Evolutionary conservation across 495 filamentous ascomycete genomes (phyloP).

Genomic region (Rostrohypoxylon terebratum): DNA sequence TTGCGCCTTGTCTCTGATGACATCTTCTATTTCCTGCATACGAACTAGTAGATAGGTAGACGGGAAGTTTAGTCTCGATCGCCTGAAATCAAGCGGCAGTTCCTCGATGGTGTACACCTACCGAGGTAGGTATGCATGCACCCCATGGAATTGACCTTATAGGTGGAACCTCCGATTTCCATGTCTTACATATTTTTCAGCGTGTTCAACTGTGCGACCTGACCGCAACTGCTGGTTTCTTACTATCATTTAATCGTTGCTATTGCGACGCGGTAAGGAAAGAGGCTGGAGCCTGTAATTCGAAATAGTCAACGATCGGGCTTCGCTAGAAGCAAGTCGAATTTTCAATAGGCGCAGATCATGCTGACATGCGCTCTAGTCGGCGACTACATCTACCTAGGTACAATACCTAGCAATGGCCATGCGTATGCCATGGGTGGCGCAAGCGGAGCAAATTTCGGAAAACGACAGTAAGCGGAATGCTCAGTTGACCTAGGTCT

Average conservation of each 20-base stretch:
- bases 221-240: not conserved
- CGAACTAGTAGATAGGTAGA: not conserved
- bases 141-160: slow-evolving; percentile 5
- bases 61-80: not conserved
- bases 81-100: not conserved
- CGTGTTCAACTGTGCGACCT: not conserved
- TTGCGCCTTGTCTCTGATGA: not conserved
- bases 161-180: not conserved
- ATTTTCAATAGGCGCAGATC: slow-evolving; percentile 18
- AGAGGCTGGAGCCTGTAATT: slow-evolving; percentile 27
- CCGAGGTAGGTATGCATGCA: too few species aligned
- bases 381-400: slow-evolving; percentile 20
- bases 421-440: slow-evolving; percentile 25
- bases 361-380: slow-evolving; percentile 1
- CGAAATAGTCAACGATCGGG: slow-evolving; percentile 14
- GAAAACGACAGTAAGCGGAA: slow-evolving; percentile 2
- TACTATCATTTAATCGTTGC: not conserved
- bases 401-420: not conserved
- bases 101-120: not conserved
- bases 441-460: slow-evolving; percentile 19
- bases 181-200: slow-evolving; percentile 9
- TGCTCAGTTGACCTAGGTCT: slow-evolving; percentile 3
- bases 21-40: not conserved
- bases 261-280: slow-evolving; percentile 3
- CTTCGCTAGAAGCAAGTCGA: slow-evolving; percentile 23